Percentiles rank a stretch among this genome's conserved stretches.
Evolutionary conservation across 345 rosid species (phyloP).

Genomic region (Euclidium syriacum): DNA sequence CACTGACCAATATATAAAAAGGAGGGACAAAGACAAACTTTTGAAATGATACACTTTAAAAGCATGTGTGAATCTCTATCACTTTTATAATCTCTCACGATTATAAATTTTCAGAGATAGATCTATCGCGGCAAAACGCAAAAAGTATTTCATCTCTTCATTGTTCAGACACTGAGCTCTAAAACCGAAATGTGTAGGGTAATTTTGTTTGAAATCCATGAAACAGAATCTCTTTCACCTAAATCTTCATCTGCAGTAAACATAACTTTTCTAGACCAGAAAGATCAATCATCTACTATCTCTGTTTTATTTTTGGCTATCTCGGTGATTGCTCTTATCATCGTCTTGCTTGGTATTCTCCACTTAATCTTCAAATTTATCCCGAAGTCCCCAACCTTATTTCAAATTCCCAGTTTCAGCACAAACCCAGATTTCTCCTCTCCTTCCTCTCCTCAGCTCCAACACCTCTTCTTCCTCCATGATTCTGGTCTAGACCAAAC

Average conservation of each 20-base stretch:
- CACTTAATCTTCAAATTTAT: constrained; percentile 57
- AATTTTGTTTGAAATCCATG: constrained; percentile 1
- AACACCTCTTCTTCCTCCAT: constrained; percentile 59
- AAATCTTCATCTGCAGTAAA: not conserved
- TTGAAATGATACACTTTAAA: constrained; percentile 6
- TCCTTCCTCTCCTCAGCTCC: constrained; percentile 58
- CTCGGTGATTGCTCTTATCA: constrained; percentile 42
- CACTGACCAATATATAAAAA: not conserved
- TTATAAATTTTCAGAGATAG: not conserved
- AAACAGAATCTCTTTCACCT: constrained; percentile 7
- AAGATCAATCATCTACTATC: constrained; percentile 29
- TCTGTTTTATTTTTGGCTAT: constrained; percentile 49
- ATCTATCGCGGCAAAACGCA: not conserved
- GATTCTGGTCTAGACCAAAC: constrained; percentile 71
- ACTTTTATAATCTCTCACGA: not conserved
- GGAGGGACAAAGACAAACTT: not conserved
- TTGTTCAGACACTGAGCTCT: no score
- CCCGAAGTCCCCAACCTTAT: constrained; percentile 36
- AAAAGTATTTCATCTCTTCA: not conserved
- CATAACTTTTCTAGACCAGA: not conserved
- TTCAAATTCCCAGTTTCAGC: constrained; percentile 39
- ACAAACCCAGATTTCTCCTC: constrained; percentile 39
- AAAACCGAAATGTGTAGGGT: not conserved
- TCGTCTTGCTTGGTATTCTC: constrained; percentile 53
- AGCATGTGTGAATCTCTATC: not conserved